A percentile compares a stretch with the other conserved stretches of the same genome.
Conservation (phyloP, 768 basidiomycete genomes). For the Podaxis sp. region DNA sequence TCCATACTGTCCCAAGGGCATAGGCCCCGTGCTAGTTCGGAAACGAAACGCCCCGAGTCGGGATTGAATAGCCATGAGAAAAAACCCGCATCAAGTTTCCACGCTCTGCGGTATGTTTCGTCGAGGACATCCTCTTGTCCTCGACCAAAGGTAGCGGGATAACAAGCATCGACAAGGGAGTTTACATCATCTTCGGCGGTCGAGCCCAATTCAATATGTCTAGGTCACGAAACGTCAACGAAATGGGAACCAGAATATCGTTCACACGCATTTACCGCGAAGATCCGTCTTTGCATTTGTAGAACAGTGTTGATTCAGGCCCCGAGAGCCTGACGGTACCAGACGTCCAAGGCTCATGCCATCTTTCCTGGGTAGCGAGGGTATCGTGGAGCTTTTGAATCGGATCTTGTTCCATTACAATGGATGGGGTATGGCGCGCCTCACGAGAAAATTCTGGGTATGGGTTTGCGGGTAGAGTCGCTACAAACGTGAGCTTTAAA, state of each 20-base stretch:
- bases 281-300: slow-evolving; percentile 1
- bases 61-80: slow-evolving; percentile 24
- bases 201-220: neutral
- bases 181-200: slow-evolving; percentile 12
- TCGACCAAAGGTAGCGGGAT: slow-evolving; percentile 27
- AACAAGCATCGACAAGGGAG: slow-evolving; percentile 20
- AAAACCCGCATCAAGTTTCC: slow-evolving; percentile 22
- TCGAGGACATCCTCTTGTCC: slow-evolving; percentile 26
- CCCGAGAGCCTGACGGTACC: slow-evolving; percentile 3
- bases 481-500: neutral
- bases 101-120: slow-evolving; percentile 27
- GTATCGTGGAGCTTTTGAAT: neutral
- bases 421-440: neutral
- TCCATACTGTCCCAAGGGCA: slow-evolving; percentile 18
- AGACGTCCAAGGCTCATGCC: slow-evolving; percentile 6
- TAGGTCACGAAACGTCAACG: neutral
- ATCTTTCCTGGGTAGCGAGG: neutral
- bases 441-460: neutral
- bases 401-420: neutral
- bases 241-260: neutral
- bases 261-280: neutral
- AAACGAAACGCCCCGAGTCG: slow-evolving; percentile 14
- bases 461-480: neutral
- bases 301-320: neutral
- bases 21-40: slow-evolving; percentile 16